A percentile compares a stretch with the other conserved stretches of the same genome.
Evolutionary conservation across 345 rosid species (phyloP).

Genomic region (Turnera subulata): DNA sequence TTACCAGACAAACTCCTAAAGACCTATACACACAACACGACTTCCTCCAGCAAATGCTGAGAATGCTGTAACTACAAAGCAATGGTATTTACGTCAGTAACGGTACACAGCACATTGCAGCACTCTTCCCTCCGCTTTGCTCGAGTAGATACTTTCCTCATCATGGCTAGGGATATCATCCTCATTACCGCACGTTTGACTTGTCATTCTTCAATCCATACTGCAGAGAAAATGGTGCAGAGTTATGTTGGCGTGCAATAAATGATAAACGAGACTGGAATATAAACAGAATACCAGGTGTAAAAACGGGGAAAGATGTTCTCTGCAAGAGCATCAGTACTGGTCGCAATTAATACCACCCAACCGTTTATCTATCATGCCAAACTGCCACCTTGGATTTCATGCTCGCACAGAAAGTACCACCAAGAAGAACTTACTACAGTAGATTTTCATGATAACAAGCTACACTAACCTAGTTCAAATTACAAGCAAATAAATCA

Average conservation of each 20-base stretch:
- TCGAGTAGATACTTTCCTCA: conserved; percentile 6
- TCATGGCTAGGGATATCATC: conserved; percentile 34
- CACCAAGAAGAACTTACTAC: too few species aligned
- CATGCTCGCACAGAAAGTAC: neutral
- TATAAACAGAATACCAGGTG: neutral
- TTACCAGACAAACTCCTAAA: conserved; percentile 4
- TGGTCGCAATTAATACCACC: neutral
- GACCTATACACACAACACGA: conserved; percentile 13
- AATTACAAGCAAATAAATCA: too few species aligned
- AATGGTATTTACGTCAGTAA: conserved; percentile 1
- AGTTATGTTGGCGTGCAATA: neutral
- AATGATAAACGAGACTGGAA: neutral
- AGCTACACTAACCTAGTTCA: too few species aligned
- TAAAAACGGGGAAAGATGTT: too few species aligned
- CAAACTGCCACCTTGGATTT: neutral
- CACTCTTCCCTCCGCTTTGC: neutral
- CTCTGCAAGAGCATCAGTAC: neutral
- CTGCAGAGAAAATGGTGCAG: conserved; percentile 32
- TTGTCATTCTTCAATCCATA: conserved; percentile 48
- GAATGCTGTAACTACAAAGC: neutral
- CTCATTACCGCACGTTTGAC: conserved; percentile 23
- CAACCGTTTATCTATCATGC: neutral
- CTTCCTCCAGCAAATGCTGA: neutral
- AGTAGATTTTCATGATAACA: too few species aligned
- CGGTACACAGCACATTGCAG: neutral